phyloP scores from a whole-genome alignment of 140 eudicot genomes.

The Anethum foeniculum region DNA sequence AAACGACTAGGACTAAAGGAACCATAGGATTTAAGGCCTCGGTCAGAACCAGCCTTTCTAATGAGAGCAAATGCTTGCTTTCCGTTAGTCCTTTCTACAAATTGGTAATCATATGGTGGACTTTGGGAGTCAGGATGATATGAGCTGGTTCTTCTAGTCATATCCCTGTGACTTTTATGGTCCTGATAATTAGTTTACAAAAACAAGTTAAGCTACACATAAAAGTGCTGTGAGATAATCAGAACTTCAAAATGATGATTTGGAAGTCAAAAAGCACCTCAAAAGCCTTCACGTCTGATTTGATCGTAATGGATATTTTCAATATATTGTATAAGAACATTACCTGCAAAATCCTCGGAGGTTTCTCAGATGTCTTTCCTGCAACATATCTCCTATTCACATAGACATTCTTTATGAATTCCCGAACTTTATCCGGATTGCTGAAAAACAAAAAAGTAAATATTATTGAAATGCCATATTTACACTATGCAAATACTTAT shows the following conservation, averaged over 20 bases:
- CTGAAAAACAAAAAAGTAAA: slow-evolving; percentile 31
- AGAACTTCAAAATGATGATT: background rate
- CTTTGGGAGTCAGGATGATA: slow-evolving; percentile 89
- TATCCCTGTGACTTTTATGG: slow-evolving; percentile 43
- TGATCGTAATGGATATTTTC: background rate
- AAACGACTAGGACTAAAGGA: slow-evolving; percentile 65
- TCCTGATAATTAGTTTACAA: slow-evolving; percentile 32
- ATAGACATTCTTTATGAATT: slow-evolving; percentile 77
- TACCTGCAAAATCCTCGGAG: slow-evolving; percentile 74
- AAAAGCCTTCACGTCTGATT: background rate
- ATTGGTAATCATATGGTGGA: slow-evolving; percentile 91
- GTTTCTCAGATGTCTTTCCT: slow-evolving; percentile 59
- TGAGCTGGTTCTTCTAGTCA: slow-evolving; percentile 75
- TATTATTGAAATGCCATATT: background rate
- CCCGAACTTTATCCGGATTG: slow-evolving; percentile 74
- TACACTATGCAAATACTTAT: background rate
- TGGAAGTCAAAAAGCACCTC: background rate
- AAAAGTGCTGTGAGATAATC: background rate
- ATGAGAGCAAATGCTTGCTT: slow-evolving; percentile 59
- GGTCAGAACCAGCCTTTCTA: slow-evolving; percentile 84
- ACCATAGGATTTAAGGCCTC: slow-evolving; percentile 44
- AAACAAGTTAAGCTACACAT: background rate
- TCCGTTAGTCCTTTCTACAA: slow-evolving; percentile 86
- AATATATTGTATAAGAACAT: background rate
- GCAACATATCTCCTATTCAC: slow-evolving; percentile 57